Percentiles rank a stretch among this genome's conserved stretches.
Evolutionary conservation across 192 early-diverging fungal species (phyloP).

Genomic region (Gamsiella multidivaricata): DNA sequence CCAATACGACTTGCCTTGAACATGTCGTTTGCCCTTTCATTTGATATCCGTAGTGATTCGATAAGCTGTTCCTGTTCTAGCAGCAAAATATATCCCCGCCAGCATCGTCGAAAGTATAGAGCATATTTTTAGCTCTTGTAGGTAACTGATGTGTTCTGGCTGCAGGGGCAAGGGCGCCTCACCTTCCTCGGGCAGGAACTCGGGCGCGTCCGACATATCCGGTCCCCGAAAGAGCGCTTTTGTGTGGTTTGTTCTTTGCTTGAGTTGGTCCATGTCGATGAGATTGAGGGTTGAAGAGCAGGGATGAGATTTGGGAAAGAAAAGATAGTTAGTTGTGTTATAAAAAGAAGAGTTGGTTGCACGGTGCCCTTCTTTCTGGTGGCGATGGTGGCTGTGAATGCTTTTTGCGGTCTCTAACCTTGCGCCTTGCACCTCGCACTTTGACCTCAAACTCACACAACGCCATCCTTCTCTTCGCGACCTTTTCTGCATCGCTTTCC

Average conservation of each 20-base stretch:
- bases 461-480: not conserved
- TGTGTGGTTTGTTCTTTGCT: conserved; percentile 14
- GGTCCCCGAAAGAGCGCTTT: conserved; percentile 22
- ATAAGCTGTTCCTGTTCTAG: conserved; percentile 48
- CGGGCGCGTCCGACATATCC: not conserved
- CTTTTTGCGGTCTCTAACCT: not conserved
- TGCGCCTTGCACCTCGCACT: not conserved
- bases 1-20: conserved; percentile 31
- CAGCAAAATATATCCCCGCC: too few relatives aligned
- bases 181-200: conserved; percentile 46
- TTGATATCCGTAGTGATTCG: conserved; percentile 23
- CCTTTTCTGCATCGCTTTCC: too few relatives aligned
- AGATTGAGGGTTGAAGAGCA: not conserved
- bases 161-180: not conserved
- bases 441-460: too few relatives aligned
- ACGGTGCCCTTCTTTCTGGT: not conserved
- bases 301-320: not conserved
- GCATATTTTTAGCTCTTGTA: too few relatives aligned
- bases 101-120: too few relatives aligned
- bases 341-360: not conserved
- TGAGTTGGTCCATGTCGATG: conserved; percentile 22
- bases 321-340: not conserved
- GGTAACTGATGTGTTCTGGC: too few relatives aligned
- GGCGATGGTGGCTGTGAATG: conserved; percentile 2
- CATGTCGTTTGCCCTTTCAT: conserved; percentile 29